Evolutionary conservation across 306 rosid species (phyloP).

Genomic region (Pyrus bretschneideri): DNA sequence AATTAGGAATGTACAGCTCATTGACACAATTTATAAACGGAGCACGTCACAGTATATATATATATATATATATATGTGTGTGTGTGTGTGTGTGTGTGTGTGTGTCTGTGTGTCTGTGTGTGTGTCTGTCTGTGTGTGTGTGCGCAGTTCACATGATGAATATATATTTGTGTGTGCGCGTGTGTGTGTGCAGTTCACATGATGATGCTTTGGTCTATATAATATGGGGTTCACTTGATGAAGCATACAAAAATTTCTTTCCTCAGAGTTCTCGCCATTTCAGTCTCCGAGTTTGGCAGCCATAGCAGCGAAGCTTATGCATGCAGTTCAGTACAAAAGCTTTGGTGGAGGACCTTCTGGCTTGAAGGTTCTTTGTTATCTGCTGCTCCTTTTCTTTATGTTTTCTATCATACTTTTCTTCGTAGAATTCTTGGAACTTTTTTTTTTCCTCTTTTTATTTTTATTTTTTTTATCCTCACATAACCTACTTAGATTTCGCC

Average conservation of each 20-base stretch:
- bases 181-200: not conserved
- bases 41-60: not conserved
- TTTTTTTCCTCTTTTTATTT: not conserved
- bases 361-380: conserved; percentile 37
- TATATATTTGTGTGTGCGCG: no score
- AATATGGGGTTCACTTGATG: not conserved
- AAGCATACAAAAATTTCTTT: not conserved
- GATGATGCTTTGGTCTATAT: not conserved
- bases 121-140: no score
- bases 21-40: not conserved
- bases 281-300: not conserved
- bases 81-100: no score
- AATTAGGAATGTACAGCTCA: not conserved
- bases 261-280: not conserved
- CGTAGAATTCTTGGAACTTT: not conserved
- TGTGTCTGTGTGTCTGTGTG: not conserved
- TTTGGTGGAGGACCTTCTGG: conserved; percentile 65
- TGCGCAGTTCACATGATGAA: not conserved
- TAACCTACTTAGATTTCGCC: not conserved
- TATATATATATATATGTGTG: not conserved
- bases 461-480: not conserved
- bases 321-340: conserved; percentile 46
- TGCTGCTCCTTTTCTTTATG: not conserved
- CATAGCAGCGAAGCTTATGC: conserved; percentile 48
- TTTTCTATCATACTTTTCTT: not conserved